Evolutionary conservation across 371 early-diverging fungal species (phyloP), one percentile per base, ranked within the genome.

Genomic region (Apophysomyces trapeziformis): DNA sequence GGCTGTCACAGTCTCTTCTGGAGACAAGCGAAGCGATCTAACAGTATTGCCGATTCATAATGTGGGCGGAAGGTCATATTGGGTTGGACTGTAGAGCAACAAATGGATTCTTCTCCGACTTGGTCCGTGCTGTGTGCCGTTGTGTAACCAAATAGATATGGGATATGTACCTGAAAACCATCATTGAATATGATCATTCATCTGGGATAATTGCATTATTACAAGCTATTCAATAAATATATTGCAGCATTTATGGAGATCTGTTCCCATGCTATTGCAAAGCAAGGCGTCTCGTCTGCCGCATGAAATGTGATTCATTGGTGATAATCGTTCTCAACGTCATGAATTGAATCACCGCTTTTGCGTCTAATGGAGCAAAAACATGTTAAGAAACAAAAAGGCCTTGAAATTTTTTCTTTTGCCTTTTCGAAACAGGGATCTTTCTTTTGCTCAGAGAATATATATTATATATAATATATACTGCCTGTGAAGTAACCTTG

Each of bases 71-170:
- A 72, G 85, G 39, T 83, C 87, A 16, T 86, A 77, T 36, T 88
- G 85, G 84, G 88, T 89, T 50, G 89, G 89, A 1, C 66, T 87
- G 37, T 87, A 79, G 69, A 57, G 35, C 21, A 50, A 2, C 54
- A 16, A 50, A 47, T 7, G 21, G 18, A n/a, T 37, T 16, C 39
- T 38, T n/a, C 47, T 61, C 38, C 16, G 35, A 59, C 38, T 41
- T 41, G 57, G 21, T 44, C 38, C 47, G 46, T 57, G 43, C 57
- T 50, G 47, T 50, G 54, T 50, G 21, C 9, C n/a, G 21, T 11
- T 8, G 54, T 50, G 54, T 50, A 50, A 50, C 54, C 16, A 50
- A 47, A 50, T 50, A 50, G 50, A 50, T 1, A 9, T 7, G 4
- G 46, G 13, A 21, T 47, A 21, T 50, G 54, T 50, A 50, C 54